phyloP scores from a whole-genome alignment of 805 yeast genomes.

The Candida verbasci region DNA sequence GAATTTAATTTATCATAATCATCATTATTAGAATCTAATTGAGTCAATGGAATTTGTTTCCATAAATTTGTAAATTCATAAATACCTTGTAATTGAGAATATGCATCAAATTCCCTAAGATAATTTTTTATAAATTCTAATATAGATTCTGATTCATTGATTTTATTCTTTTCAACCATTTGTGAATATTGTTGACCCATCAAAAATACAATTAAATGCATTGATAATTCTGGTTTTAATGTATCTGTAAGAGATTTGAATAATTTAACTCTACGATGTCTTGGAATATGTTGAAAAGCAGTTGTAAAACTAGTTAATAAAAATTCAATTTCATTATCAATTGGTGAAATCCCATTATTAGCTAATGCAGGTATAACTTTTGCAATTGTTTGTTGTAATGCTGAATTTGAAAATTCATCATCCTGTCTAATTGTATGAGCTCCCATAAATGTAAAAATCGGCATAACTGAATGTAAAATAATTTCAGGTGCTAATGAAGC shows the following conservation, averaged over 20 bases:
- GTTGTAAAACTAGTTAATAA: conserved; percentile 85
- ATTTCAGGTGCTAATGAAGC: conserved; percentile 89
- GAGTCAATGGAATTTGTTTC: conserved; percentile 42
- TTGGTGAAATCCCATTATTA: conserved; percentile 37
- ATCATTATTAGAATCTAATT: conserved; percentile 35
- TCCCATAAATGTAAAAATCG: conserved; percentile 99
- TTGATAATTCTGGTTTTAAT: conserved; percentile 60
- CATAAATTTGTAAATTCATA: conserved; percentile 48
- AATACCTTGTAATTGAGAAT: conserved; percentile 61
- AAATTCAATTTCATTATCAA: conserved; percentile 69
- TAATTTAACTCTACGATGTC: conserved; percentile 87
- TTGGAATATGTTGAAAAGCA: conserved; percentile 92
- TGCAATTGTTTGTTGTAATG: conserved; percentile 84
- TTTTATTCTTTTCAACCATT: conserved; percentile 46
- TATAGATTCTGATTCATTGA: conserved; percentile 61
- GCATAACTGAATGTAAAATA: conserved; percentile 95
- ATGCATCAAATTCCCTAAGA: conserved; percentile 60
- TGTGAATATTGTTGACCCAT: conserved; percentile 70
- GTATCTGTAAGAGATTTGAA: conserved; percentile 76
- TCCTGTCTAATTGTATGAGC: conserved; percentile 96
- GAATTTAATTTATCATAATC: conserved; percentile 37
- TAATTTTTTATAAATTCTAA: conserved; percentile 72
- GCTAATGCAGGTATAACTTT: conserved; percentile 87
- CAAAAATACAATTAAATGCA: conserved; percentile 70
- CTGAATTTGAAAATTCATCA: conserved; percentile 90